Evolutionary conservation across 805 yeast species (phyloP).

Genomic region (Zygosaccharomyces bailii): DNA sequence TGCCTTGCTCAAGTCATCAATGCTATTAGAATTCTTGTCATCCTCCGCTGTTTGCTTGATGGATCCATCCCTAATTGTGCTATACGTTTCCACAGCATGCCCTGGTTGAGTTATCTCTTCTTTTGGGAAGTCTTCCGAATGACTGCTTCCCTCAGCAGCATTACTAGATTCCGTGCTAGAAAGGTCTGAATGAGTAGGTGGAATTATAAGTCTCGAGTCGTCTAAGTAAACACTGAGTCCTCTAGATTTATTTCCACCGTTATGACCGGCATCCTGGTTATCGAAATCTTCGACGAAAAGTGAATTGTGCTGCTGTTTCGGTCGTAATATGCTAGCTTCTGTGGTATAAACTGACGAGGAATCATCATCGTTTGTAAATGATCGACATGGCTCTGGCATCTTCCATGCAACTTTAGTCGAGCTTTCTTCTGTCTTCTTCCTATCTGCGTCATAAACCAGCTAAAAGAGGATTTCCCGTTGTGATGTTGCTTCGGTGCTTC

Average conservation of each 20-base stretch:
- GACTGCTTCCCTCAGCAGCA: neutral
- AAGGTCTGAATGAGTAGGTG: constrained; percentile 3
- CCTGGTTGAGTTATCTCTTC: neutral
- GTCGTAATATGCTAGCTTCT: constrained; percentile 2
- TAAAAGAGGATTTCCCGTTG: neutral
- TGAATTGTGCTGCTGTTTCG: constrained; percentile 3
- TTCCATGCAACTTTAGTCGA: neutral
- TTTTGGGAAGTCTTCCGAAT: neutral
- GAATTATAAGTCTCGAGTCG: constrained; percentile 1
- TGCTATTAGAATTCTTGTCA: neutral
- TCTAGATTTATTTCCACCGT: neutral
- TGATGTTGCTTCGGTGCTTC: neutral
- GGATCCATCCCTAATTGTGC: constrained; percentile 1
- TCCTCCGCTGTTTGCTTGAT: constrained; percentile 3
- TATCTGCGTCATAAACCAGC: neutral
- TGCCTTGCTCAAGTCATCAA: too few species aligned
- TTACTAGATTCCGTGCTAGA: neutral
- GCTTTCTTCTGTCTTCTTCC: neutral
- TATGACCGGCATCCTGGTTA: neutral
- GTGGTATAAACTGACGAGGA: constrained; percentile 4
- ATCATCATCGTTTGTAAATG: neutral
- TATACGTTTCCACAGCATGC: constrained; percentile 1
- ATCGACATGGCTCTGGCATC: constrained; percentile 6
- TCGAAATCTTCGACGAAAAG: constrained; percentile 2
- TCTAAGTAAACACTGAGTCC: constrained; percentile 5